phyloP scores from a whole-genome alignment of 306 rosid species.

The Trifolium pratense region DNA sequence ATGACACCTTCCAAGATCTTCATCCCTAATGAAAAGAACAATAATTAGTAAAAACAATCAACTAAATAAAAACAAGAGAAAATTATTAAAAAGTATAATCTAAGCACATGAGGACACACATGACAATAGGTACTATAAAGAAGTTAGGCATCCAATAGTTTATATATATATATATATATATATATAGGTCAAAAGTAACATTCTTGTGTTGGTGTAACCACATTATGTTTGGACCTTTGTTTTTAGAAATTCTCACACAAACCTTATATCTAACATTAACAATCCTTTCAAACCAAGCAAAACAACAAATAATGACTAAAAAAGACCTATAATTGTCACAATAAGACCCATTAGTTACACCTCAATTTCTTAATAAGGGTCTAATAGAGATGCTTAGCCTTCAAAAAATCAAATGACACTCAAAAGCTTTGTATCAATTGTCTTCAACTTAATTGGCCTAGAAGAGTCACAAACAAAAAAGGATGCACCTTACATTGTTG shows the following conservation, averaged over 20 bases:
- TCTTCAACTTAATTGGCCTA: conserved; percentile 51
- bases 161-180: conserved; percentile 42
- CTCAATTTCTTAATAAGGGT: conserved; percentile 47
- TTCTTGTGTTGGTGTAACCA: conserved; percentile 81
- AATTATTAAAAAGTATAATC: neutral
- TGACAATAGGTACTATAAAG: conserved; percentile 1
- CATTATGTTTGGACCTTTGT: conserved; percentile 47
- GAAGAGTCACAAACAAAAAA: conserved; percentile 42
- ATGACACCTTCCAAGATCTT: no score
- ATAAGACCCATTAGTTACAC: conserved; percentile 38
- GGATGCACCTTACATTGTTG: conserved; percentile 38
- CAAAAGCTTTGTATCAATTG: conserved; percentile 49
- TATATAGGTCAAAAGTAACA: conserved; percentile 73
- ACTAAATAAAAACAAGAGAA: neutral
- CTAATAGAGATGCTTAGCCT: conserved; percentile 35
- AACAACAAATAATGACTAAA: conserved; percentile 45
- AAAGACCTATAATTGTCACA: conserved; percentile 29
- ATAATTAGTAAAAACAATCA: neutral
- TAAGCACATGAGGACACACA: conserved; percentile 23
- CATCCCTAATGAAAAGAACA: neutral
- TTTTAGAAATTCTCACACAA: conserved; percentile 47
- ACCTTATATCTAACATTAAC: conserved; percentile 53
- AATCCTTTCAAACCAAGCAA: conserved; percentile 68
- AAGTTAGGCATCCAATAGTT: conserved; percentile 24
- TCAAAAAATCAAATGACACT: conserved; percentile 55